Evolutionary conservation across 1,284 basidiomycete species (phyloP).

Genomic region (Sanghuangporus weigelae): DNA sequence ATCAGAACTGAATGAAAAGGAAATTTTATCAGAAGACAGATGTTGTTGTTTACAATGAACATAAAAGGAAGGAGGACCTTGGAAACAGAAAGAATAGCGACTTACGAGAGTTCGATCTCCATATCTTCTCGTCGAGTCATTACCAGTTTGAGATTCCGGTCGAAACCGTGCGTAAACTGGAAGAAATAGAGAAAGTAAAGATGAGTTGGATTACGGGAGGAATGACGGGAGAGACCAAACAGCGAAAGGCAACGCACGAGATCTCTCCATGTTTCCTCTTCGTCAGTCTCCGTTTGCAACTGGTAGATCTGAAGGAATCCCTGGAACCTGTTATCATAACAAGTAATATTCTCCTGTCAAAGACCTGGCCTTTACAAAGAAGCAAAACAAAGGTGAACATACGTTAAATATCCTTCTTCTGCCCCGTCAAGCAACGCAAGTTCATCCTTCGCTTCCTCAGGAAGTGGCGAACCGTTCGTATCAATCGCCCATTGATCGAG

Average conservation of each 20-base stretch:
- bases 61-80: neutral
- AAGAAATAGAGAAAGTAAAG: neutral
- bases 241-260: conserved; percentile 39
- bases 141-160: conserved; percentile 56
- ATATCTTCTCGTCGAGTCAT: conserved; percentile 53
- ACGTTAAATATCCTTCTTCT: conserved; percentile 70
- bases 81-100: neutral
- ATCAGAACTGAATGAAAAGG: neutral
- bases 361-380: neutral
- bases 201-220: neutral
- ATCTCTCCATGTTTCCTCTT: conserved; percentile 79
- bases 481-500: conserved; percentile 70
- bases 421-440: conserved; percentile 72
- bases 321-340: conserved; percentile 45
- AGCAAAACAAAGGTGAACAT: conserved; percentile 26
- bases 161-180: conserved; percentile 70
- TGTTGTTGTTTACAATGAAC: neutral
- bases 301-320: conserved; percentile 78
- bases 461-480: conserved; percentile 70
- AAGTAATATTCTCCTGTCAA: neutral
- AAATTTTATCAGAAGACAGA: neutral
- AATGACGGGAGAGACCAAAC: conserved; percentile 11
- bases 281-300: conserved; percentile 74
- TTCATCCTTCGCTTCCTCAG: conserved; percentile 71
- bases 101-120: conserved; percentile 17